Percentiles rank a stretch among this genome's conserved stretches.
phyloP scores from a whole-genome alignment of 2,329 filamentous ascomycete genomes.

The Trichoderma arundinaceum region DNA sequence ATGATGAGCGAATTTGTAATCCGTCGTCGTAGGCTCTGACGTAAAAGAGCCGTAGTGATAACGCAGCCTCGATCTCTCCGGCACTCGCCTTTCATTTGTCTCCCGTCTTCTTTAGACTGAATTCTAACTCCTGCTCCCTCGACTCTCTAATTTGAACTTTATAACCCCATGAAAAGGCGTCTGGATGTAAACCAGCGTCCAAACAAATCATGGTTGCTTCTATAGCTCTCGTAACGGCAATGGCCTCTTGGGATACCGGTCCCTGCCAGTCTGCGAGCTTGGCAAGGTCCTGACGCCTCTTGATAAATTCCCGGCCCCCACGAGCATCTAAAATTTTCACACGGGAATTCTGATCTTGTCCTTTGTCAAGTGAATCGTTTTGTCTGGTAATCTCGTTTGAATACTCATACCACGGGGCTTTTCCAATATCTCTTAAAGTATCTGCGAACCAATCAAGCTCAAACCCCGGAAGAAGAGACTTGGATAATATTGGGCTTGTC shows the following conservation, averaged over 20 bases:
- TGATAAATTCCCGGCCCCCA: neutral
- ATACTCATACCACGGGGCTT: neutral
- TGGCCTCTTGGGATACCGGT: constrained; percentile 19
- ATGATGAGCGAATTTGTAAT: neutral
- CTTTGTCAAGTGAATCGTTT: neutral
- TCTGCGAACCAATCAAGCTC: constrained; percentile 23
- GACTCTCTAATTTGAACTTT: neutral
- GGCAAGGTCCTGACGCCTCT: neutral
- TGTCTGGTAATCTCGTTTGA: neutral
- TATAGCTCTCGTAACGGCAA: constrained; percentile 34
- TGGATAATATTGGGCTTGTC: neutral
- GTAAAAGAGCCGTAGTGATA: constrained; percentile 39
- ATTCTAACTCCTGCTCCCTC: neutral
- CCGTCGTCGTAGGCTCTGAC: neutral
- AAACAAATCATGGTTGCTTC: constrained; percentile 26
- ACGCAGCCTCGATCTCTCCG: constrained; percentile 38
- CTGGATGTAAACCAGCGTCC: neutral
- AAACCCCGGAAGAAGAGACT: neutral
- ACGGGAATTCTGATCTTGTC: no score
- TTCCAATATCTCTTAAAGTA: neutral
- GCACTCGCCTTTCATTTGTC: constrained; percentile 36
- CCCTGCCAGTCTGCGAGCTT: neutral
- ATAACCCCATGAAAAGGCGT: neutral
- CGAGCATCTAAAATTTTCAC: no score
- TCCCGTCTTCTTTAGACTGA: neutral